A percentile compares a stretch with the other conserved stretches of the same genome.
phyloP scores from a whole-genome alignment of 2,329 filamentous ascomycete genomes.

The Penicillium sp. region DNA sequence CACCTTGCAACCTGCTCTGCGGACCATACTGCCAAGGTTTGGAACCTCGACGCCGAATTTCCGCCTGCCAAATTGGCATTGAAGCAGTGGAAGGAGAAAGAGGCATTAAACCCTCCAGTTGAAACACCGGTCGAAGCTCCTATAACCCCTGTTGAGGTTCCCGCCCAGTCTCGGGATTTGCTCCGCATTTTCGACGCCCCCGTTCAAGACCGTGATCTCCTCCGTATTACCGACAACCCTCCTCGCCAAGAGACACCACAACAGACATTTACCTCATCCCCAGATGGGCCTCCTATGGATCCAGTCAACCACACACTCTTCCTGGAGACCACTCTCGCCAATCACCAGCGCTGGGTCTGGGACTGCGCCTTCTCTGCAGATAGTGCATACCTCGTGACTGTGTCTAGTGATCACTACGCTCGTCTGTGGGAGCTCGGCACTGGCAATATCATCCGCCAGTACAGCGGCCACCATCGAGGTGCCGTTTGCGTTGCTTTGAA shows the following conservation, averaged over 20 bases:
- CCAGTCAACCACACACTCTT: slow-evolving; percentile 59
- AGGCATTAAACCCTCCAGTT: slow-evolving; percentile 14
- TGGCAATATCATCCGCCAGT: slow-evolving; percentile 88
- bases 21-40: slow-evolving; percentile 93
- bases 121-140: slow-evolving; percentile 18
- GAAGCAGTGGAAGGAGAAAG: slow-evolving; percentile 23
- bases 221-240: slow-evolving; percentile 28
- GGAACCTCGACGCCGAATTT: slow-evolving; percentile 77
- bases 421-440: slow-evolving; percentile 84
- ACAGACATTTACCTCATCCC: slow-evolving; percentile 35
- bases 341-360: slow-evolving; percentile 96
- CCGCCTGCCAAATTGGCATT: slow-evolving; percentile 39
- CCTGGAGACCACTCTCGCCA: slow-evolving; percentile 80
- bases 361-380: slow-evolving; percentile 95
- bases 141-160: slow-evolving; percentile 19
- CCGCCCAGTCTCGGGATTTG: slow-evolving; percentile 24
- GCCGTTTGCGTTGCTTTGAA: slow-evolving; percentile 92
- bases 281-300: slow-evolving; percentile 43
- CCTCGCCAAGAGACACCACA: slow-evolving; percentile 29
- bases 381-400: slow-evolving; percentile 87
- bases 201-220: slow-evolving; percentile 26
- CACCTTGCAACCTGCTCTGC: slow-evolving; percentile 91
- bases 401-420: slow-evolving; percentile 90
- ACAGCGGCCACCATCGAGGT: slow-evolving; percentile 89
- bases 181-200: slow-evolving; percentile 28